These are phyloP conservation scores for Escallonia rubra DNA, from an alignment of 129 eudicot genomes.

Conservation along the genomic window DNA sequence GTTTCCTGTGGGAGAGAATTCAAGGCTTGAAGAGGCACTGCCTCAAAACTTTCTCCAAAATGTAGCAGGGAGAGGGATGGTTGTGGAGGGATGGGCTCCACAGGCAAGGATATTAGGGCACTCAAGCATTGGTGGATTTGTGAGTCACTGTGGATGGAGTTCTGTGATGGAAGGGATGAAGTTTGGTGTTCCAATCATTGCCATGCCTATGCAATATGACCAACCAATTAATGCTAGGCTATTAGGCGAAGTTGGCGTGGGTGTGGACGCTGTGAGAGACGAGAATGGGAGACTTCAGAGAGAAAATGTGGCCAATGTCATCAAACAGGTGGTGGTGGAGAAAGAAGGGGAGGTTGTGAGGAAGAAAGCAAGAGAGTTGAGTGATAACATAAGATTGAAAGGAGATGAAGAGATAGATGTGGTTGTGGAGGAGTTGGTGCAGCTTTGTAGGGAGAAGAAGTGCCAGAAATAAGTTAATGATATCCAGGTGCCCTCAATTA, in stretches of 20 bases:
- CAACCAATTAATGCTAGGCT: conserved; percentile 23
- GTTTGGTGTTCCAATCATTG: conserved; percentile 24
- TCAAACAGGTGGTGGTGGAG: conserved; percentile 10
- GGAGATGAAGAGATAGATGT: conserved; percentile 14
- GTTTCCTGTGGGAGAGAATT: conserved; percentile 13
- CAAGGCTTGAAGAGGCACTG: conserved; percentile 12
- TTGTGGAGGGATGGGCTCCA: conserved; percentile 38
- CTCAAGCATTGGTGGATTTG: conserved; percentile 23
- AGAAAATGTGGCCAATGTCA: conserved; percentile 7
- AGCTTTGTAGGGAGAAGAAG: conserved; percentile 8
- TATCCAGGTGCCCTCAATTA: no score
- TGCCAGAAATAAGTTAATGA: no score
- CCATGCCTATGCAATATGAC: conserved; percentile 23
- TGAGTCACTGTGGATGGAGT: conserved; percentile 30
- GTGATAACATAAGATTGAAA: conserved; percentile 11
- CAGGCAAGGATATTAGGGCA: conserved; percentile 27
- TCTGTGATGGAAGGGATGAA: conserved; percentile 18
- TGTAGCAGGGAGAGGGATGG: conserved; percentile 21
- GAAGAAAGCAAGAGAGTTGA: conserved; percentile 7
- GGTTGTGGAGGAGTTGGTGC: conserved; percentile 8
- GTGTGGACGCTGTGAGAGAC: conserved; percentile 15
- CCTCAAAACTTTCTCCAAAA: conserved; percentile 26
- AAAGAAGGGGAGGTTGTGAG: conserved; percentile 9
- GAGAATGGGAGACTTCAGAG: conserved; percentile 6
- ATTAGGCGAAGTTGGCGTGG: conserved; percentile 16